phyloP scores from a whole-genome alignment of 75 land plant species.

The Selaginella moellendorffii region DNA sequence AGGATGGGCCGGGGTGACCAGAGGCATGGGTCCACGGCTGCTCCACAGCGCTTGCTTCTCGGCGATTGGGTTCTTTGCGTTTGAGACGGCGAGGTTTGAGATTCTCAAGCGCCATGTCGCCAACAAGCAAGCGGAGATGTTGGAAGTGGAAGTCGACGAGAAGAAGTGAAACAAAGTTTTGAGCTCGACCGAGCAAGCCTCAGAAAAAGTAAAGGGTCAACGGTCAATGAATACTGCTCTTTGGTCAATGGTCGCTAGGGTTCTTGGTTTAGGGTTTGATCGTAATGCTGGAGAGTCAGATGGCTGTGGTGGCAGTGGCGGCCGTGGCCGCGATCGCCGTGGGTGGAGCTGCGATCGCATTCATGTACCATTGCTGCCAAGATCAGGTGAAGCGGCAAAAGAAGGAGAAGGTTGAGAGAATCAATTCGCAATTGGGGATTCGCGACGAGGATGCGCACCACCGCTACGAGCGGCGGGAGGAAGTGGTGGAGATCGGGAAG shows the following conservation, averaged over 20 bases:
- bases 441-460: background rate
- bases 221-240: too few species aligned
- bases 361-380: background rate
- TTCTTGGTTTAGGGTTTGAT: too few species aligned
- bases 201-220: too few species aligned
- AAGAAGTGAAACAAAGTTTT: background rate
- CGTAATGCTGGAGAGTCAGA: background rate
- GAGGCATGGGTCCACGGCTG: conserved; percentile 74
- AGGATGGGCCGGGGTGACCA: conserved; percentile 65
- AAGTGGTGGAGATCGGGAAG: background rate
- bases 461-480: background rate
- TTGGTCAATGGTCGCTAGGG: too few species aligned
- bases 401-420: background rate
- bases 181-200: too few species aligned
- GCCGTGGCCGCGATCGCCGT: background rate
- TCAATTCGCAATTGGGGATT: background rate
- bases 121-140: conserved; percentile 14
- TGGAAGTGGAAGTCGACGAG: background rate
- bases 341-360: background rate
- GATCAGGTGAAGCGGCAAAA: background rate
- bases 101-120: conserved; percentile 37
- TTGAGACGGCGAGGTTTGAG: conserved; percentile 63
- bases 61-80: conserved; percentile 79
- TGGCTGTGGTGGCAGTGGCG: background rate
- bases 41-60: conserved; percentile 80